Evolutionary conservation across 129 eudicot genomes (phyloP).

Genomic region (Chrysanthemum seticuspe): DNA sequence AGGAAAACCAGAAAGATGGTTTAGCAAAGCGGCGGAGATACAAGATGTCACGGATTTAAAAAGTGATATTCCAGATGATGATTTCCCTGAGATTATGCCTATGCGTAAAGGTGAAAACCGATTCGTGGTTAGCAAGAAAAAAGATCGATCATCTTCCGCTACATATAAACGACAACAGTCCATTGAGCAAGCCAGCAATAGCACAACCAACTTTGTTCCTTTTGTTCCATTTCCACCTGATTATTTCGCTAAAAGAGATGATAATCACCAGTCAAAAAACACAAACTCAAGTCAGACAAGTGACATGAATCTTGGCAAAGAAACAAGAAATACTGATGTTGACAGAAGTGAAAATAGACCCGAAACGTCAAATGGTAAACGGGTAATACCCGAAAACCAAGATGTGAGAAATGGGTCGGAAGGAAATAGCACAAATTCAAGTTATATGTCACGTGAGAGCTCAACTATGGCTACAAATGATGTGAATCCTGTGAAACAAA

Average conservation of each 20-base stretch:
- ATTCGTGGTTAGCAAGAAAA: slow-evolving; percentile 75
- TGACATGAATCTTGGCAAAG: not conserved
- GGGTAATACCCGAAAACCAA: not conserved
- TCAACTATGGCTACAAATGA: slow-evolving; percentile 3
- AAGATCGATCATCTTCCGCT: slow-evolving; percentile 70
- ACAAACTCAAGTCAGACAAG: slow-evolving; percentile 2
- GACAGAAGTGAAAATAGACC: not conserved
- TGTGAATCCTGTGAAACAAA: slow-evolving; percentile 17
- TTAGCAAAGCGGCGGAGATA: slow-evolving; percentile 54
- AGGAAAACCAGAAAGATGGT: slow-evolving; percentile 66
- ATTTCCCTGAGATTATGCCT: slow-evolving; percentile 85
- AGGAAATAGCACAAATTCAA: not conserved
- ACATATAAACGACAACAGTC: slow-evolving; percentile 41
- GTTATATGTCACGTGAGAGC: too few relatives aligned
- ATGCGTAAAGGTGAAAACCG: slow-evolving; percentile 76
- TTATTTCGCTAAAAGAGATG: slow-evolving; percentile 67
- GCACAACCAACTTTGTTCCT: slow-evolving; percentile 59
- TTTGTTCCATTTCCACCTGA: slow-evolving; percentile 94
- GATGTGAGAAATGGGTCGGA: not conserved
- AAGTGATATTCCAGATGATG: slow-evolving; percentile 52
- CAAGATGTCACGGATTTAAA: slow-evolving; percentile 50
- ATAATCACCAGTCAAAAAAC: slow-evolving; percentile 22
- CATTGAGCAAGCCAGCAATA: slow-evolving; percentile 50
- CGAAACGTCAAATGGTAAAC: not conserved
- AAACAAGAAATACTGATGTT: not conserved